Conservation (phyloP, 768 basidiomycete genomes). For the Boletus tomentosulus region DNA sequence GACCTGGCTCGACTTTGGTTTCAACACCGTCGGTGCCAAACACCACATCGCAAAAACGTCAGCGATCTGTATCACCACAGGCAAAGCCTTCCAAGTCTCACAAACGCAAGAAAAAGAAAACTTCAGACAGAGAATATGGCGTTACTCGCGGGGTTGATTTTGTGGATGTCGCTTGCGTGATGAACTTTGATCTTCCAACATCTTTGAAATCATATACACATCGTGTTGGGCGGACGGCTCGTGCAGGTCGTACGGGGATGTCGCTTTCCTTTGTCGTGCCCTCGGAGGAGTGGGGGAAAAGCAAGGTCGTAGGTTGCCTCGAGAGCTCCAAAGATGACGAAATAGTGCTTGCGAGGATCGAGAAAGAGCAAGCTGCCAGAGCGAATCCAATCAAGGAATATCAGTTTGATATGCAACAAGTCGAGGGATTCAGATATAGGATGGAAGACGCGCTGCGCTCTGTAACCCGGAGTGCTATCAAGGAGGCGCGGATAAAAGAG, state of each 20-base stretch:
- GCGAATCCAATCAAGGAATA: conserved; percentile 75
- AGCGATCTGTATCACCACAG: conserved; percentile 44
- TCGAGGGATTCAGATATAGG: conserved; percentile 95
- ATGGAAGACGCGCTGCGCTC: conserved; percentile 94
- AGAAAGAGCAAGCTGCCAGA: conserved; percentile 62
- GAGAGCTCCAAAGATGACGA: conserved; percentile 75
- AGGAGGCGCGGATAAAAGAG: conserved; percentile 92
- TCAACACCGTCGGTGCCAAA: conserved; percentile 6
- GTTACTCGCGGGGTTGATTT: conserved; percentile 97
- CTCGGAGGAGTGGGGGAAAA: conserved; percentile 61
- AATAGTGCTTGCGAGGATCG: conserved; percentile 57
- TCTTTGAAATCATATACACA: conserved; percentile 89
- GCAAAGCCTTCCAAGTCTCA: conserved; percentile 36
- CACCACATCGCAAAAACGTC: conserved; percentile 49
- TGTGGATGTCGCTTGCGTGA: conserved; percentile 91
- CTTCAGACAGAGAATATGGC: conserved; percentile 76
- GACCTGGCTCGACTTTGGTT: conserved; percentile 30
- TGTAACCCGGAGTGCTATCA: conserved; percentile 81
- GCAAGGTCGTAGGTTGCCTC: conserved; percentile 67
- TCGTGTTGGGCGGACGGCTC: conserved; percentile 93
- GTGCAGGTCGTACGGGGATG: conserved; percentile 91
- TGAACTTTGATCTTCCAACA: conserved; percentile 96
- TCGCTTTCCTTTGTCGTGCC: conserved; percentile 87
- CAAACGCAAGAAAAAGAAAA: conserved; percentile 51
- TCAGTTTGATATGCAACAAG: conserved; percentile 91